Base-by-base conservation (phyloP, 495 filamentous ascomycete species). In the Apiosordaria backusii region DNA sequence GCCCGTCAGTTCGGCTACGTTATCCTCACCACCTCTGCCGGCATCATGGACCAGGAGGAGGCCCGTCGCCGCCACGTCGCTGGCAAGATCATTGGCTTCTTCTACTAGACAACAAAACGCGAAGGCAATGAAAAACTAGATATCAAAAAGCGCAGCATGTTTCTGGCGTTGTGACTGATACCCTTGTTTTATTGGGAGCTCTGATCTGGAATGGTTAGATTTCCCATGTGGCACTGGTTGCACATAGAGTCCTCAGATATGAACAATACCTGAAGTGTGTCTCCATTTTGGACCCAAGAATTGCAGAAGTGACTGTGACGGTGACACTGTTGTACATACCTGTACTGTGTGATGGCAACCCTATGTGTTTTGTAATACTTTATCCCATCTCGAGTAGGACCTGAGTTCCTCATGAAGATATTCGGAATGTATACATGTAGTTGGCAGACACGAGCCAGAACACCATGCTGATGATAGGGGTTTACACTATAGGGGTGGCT, bases 21-120 rank as follows among this genome's bases (percentile, higher is more conserved):
- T 78, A 92, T 99, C 82, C 89, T 98, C 76, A 99, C 95, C 77
- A 99, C 95, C 81, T 96, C 92, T 63, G 92, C 95, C 65, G 96
- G 95, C 78, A 98, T 99, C 80, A 98, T 99, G 94, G 95, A 99
- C 85, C 95, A 99, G 82, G 95, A 98, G 85, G 95, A 99, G 88
- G 95, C 95, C 67, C 87, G 95, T 78, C 86, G 95, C 81, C 97
- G 97, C 86, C 95, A 98, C 84, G 92, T 94, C 77, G 87, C 92
- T 72, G 93, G 93, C 81, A 97, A 97, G 87, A 91, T 97, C 81
- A 87, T 96, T 71, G 92, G 92, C 68, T 97, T 97, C 89, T 96
- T 97, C 87, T 96, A 97, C 85, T 96, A 92, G 70, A 68, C 60
- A 64, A 29, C 13, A 35, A 66, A 23, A 29, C 9, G 26, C 60